Evolutionary conservation across 805 yeast genomes (phyloP).

Genomic region (Kodamaea kaohsiungensis): DNA sequence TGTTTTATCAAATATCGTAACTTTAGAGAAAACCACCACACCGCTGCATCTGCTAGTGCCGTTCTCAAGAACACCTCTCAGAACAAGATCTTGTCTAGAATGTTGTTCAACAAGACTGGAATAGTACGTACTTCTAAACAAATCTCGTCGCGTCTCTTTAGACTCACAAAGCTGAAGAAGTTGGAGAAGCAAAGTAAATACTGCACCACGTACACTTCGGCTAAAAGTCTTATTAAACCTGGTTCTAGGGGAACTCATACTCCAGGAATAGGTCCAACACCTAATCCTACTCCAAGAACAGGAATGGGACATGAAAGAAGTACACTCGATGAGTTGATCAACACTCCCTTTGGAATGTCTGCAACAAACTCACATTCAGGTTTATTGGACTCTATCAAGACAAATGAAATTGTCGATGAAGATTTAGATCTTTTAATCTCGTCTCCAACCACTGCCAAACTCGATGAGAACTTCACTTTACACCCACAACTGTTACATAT

Average conservation of each 20-base stretch:
- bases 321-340: constrained; percentile 25
- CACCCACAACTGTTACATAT: constrained; percentile 2
- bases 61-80: constrained; percentile 35
- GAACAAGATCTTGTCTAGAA: constrained; percentile 41
- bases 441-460: constrained; percentile 21
- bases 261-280: constrained; percentile 2
- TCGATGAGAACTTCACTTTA: constrained; percentile 3
- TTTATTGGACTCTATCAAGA: constrained; percentile 20
- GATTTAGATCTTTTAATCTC: constrained; percentile 32
- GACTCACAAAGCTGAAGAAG: constrained; percentile 27
- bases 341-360: constrained; percentile 29
- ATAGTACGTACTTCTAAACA: constrained; percentile 39
- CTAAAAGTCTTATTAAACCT: background rate
- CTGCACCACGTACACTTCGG: constrained; percentile 9
- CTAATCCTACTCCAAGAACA: constrained; percentile 5
- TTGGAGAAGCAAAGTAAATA: constrained; percentile 18
- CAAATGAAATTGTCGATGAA: constrained; percentile 29
- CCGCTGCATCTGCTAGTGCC: constrained; percentile 17
- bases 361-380: constrained; percentile 3
- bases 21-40: constrained; percentile 27
- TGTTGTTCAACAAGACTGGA: constrained; percentile 39
- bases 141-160: constrained; percentile 30
- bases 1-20: constrained; percentile 36
- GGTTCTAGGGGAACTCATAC: background rate
- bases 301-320: background rate